These are phyloP conservation scores for Camellia oleifera DNA, from an alignment of 179 eudicot genomes.

Conservation along the genomic window DNA sequence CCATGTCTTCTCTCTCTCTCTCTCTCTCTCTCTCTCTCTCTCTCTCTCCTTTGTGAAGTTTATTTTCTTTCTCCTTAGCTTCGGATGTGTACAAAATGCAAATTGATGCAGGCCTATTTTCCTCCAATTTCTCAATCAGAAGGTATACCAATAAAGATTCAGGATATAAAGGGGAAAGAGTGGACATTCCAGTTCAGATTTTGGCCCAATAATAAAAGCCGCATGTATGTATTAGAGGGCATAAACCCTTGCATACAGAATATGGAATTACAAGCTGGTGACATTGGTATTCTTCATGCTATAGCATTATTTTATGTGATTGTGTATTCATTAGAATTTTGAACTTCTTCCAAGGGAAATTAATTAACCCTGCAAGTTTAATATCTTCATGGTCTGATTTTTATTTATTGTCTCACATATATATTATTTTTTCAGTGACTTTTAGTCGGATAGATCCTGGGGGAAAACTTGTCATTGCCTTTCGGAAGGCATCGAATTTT, in stretches of 20 bases:
- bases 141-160: conserved; percentile 64
- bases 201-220: conserved; percentile 84
- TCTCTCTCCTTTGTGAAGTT: neutral
- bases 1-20: neutral
- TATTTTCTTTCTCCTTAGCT: conserved; percentile 6
- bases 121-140: conserved; percentile 71
- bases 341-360: neutral
- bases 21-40: neutral
- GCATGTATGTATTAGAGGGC: conserved; percentile 89
- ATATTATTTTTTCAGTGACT: neutral
- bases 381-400: neutral
- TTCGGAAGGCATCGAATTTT: too few relatives aligned
- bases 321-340: neutral
- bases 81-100: neutral
- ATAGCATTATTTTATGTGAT: neutral
- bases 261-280: conserved; percentile 82
- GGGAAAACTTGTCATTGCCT: too few relatives aligned
- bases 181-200: conserved; percentile 83
- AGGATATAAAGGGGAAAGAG: conserved; percentile 74
- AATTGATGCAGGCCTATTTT: conserved; percentile 61
- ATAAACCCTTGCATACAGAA: conserved; percentile 75
- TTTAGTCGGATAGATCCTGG: too few relatives aligned
- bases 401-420: conserved; percentile 5
- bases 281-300: conserved; percentile 50
- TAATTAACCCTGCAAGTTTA: neutral